Conservation (phyloP, 768 basidiomycete genomes). For the Porpolomopsis calyptriformis region DNA sequence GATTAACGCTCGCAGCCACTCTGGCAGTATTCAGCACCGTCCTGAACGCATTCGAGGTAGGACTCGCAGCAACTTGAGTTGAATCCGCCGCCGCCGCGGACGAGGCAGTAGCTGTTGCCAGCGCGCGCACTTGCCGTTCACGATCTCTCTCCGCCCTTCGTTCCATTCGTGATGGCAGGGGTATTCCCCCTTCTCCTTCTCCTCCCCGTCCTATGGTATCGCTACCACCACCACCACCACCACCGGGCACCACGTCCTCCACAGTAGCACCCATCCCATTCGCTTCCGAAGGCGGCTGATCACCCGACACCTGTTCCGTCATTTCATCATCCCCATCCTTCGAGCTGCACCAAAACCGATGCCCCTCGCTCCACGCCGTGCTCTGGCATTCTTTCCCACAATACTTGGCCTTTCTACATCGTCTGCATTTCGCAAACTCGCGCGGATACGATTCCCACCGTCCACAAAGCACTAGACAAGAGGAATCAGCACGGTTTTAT, state of each 20-base stretch:
- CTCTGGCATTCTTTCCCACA: slow-evolving; percentile 97
- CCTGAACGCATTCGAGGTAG: slow-evolving; percentile 1
- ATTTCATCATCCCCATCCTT: slow-evolving; percentile 40
- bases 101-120: background rate
- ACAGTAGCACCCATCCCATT: background rate
- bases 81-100: background rate
- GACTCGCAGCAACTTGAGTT: background rate
- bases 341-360: slow-evolving; percentile 87
- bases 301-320: background rate
- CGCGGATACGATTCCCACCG: slow-evolving; percentile 87
- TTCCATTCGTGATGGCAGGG: slow-evolving; percentile 3
- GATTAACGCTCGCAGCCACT: background rate
- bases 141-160: slow-evolving; percentile 4
- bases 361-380: slow-evolving; percentile 92
- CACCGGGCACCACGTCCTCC: background rate
- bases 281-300: background rate
- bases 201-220: slow-evolving; percentile 4
- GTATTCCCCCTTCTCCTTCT: too few species aligned
- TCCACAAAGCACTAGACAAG: slow-evolving; percentile 73
- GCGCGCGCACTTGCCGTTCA: slow-evolving; percentile 1
- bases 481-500: background rate
- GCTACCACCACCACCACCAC: background rate
- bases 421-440: slow-evolving; percentile 93
- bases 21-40: background rate
- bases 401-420: slow-evolving; percentile 97